Evolutionary conservation across 148 eudicot genomes (phyloP).

Genomic region (Hydrangea macrophylla): DNA sequence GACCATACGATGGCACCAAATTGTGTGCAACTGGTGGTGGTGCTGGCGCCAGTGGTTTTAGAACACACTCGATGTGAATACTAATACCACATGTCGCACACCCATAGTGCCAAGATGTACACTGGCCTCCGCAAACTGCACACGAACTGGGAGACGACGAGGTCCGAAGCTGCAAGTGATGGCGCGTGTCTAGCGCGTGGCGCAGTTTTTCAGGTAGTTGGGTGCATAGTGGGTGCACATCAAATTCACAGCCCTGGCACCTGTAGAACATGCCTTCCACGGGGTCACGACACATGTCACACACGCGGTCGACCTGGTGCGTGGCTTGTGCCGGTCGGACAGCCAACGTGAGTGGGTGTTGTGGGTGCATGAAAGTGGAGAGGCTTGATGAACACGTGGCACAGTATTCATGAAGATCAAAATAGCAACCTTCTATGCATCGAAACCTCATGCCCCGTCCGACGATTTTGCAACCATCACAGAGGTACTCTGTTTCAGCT

Average conservation of each 20-base stretch:
- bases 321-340: not conserved
- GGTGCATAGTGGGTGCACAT: conserved; percentile 14
- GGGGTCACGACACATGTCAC: not conserved
- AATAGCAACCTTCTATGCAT: conserved; percentile 11
- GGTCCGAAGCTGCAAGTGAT: not conserved
- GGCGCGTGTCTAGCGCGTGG: not conserved
- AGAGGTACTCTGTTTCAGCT: not conserved
- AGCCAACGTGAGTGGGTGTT: conserved; percentile 11
- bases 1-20: too few species aligned
- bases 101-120: conserved; percentile 14
- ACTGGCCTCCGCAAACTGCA: conserved; percentile 4
- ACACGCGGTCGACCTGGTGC: not conserved
- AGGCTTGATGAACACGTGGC: conserved; percentile 8
- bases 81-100: conserved; percentile 4
- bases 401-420: conserved; percentile 22
- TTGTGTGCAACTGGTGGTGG: not conserved
- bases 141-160: not conserved
- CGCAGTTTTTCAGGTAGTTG: not conserved
- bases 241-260: conserved; percentile 8
- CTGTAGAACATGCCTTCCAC: not conserved
- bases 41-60: not conserved
- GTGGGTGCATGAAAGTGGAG: conserved; percentile 3
- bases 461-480: conserved; percentile 19
- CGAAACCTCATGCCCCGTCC: conserved; percentile 12
- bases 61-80: conserved; percentile 10